Base-by-base conservation (phyloP, 2,329 filamentous ascomycete genomes). In the Fusarium staphyleae region DNA sequence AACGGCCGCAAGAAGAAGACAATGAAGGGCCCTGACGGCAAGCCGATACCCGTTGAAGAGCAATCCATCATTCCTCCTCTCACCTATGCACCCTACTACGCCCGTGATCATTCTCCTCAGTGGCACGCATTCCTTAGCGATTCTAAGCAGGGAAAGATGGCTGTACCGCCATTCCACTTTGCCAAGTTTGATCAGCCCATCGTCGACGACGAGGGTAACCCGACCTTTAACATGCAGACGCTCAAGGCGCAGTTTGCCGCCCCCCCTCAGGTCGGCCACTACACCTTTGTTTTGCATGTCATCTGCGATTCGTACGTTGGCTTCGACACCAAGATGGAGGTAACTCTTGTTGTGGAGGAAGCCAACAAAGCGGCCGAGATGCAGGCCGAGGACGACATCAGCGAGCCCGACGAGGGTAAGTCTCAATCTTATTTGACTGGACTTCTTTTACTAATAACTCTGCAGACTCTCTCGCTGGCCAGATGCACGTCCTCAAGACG, bases 121-220 rank as follows among this genome's bases (percentile, higher is more conserved):
- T 99, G 93, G 93, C 88, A 96, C 69, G 85, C 96, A 39, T 98
- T 99, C 82, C 84, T 99, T 45, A 91, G 91, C 53, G 95, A 99
- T 73, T 89, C 87, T 66, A 96, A 96, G 76, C 90, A 96, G 71
- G 93, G 91, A 69, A 96, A 96, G 76, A 93, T 99, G 76, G 93
- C 93, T 14, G 95, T 99, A 3, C 93, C 93, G 3, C 95, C 96
- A 0, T 97, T 96, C 73, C 91, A 90, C n/a, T 98, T 99, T 75
- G 87, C 87, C 34, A 87, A 87, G 37, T 98, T 99, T 71, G 92
- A 97, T 74, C 89, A 92, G 78, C 90, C 91, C 24, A 87, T 97
- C 26, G 89, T 95, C 60, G 87, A 89, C 65, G 86, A 86, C 33
- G 82, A 87, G 57, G 91, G 90, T 66, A 90, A 89, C 71, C 93